Percentiles rank a stretch among this genome's conserved stretches.
phyloP scores from a whole-genome alignment of 441 rosid species.

The Aleurites moluccanus region DNA sequence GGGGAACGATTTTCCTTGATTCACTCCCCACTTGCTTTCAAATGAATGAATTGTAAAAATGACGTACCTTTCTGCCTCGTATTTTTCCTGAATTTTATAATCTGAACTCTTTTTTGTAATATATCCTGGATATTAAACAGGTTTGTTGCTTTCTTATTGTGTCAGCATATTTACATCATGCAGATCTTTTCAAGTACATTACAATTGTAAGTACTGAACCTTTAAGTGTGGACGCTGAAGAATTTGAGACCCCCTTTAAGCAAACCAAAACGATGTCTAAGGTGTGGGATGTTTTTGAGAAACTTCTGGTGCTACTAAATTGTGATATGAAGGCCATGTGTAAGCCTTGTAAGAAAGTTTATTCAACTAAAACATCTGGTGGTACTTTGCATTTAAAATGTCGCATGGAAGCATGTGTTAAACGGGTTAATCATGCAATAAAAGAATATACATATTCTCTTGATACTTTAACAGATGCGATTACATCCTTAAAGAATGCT shows the following conservation, averaged over 20 bases:
- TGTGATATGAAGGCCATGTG: not conserved
- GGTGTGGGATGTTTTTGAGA: slow-evolving; percentile 8
- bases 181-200: not conserved
- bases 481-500: not conserved
- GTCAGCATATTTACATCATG: not conserved
- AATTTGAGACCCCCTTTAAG: not conserved
- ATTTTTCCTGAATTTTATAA: not conserved
- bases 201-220: not conserved
- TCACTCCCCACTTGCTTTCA: not conserved
- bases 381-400: not conserved
- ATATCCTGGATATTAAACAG: not conserved
- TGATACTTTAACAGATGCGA: not conserved
- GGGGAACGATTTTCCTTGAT: not conserved
- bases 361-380: not conserved
- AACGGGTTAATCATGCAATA: not conserved
- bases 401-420: not conserved
- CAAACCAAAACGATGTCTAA: not conserved
- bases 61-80: not conserved
- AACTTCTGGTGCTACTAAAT: not conserved
- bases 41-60: not conserved
- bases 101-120: slow-evolving; percentile 1
- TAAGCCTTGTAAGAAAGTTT: not conserved
- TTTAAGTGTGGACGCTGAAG: not conserved
- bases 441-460: not conserved
- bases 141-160: not conserved